phyloP scores from a whole-genome alignment of 2,329 filamentous ascomycete species.

The Apiospora pterosperma region DNA sequence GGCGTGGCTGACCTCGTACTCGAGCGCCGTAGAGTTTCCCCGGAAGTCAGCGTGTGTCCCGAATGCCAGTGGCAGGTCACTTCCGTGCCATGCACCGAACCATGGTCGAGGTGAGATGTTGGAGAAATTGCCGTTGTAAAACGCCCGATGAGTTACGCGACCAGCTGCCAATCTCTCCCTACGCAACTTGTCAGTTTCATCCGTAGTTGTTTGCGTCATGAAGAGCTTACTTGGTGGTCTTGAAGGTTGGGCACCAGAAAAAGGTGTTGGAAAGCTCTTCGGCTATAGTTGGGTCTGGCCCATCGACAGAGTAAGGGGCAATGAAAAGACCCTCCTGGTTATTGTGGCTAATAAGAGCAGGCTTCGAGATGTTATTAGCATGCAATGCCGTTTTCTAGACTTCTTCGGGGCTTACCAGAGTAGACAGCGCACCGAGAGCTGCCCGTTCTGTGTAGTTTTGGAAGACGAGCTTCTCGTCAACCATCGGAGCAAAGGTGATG shows the following conservation, averaged over 20 bases:
- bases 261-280: conserved; percentile 8
- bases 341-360: conserved; percentile 16
- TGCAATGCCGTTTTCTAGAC: not conserved
- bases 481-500: conserved; percentile 23
- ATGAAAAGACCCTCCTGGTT: conserved; percentile 20
- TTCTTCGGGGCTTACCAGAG: conserved; percentile 27
- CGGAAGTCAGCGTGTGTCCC: conserved; percentile 9
- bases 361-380: not conserved
- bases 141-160: conserved; percentile 12
- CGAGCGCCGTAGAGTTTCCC: conserved; percentile 8
- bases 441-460: conserved; percentile 25
- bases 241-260: conserved; percentile 21
- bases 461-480: conserved; percentile 29
- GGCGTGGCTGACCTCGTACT: conserved; percentile 8
- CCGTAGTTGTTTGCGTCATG: not conserved
- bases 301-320: conserved; percentile 12
- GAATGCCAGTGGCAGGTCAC: conserved; percentile 9
- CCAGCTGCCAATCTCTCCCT: conserved; percentile 7
- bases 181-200: not conserved
- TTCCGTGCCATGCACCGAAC: conserved; percentile 10
- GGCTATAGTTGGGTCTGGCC: conserved; percentile 13
- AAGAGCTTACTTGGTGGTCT: conserved; percentile 11
- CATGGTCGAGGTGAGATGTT: conserved; percentile 10
- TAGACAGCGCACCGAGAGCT: conserved; percentile 21
- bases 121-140: conserved; percentile 31